Percentiles rank a stretch among this genome's conserved stretches.
Evolutionary conservation across 2,329 filamentous ascomycete species (phyloP).

Genomic region (Claviceps paspali): DNA sequence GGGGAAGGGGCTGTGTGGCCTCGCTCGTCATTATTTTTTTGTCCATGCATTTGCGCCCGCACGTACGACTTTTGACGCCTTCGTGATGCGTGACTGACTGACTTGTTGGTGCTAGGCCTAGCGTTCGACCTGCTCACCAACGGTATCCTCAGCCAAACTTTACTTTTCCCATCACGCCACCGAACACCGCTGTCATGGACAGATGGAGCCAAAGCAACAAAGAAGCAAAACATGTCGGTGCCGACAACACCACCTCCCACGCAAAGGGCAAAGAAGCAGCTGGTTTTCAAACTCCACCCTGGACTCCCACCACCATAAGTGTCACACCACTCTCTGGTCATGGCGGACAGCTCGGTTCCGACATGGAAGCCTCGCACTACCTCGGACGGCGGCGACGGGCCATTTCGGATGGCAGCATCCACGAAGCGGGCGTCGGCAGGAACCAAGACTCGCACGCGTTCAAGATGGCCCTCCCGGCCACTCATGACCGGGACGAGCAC

Average conservation of each 20-base stretch:
- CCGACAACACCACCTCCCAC: conserved; percentile 4
- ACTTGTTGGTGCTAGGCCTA: conserved; percentile 30
- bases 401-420: conserved; percentile 63
- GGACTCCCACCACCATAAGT: conserved; percentile 27
- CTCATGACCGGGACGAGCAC: conserved; percentile 32
- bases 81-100: conserved; percentile 9
- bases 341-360: conserved; percentile 19
- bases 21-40: too few species aligned
- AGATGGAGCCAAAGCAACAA: conserved; percentile 30
- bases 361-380: conserved; percentile 10
- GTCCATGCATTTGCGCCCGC: neutral
- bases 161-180: conserved; percentile 44
- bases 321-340: conserved; percentile 21
- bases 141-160: conserved; percentile 46
- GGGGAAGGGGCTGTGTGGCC: too few species aligned
- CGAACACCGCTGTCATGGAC: conserved; percentile 32
- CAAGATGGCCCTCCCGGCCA: conserved; percentile 66
- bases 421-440: conserved; percentile 40
- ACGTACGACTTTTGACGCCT: neutral
- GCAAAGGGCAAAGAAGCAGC: neutral
- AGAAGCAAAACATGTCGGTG: conserved; percentile 13
- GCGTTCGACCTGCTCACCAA: conserved; percentile 44
- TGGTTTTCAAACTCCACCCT: conserved; percentile 10
- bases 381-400: conserved; percentile 40
- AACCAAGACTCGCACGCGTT: conserved; percentile 52